Evolutionary conservation across 208 protist genomes (phyloP).

Genomic region (Leptomonas pyrrhocoris): DNA sequence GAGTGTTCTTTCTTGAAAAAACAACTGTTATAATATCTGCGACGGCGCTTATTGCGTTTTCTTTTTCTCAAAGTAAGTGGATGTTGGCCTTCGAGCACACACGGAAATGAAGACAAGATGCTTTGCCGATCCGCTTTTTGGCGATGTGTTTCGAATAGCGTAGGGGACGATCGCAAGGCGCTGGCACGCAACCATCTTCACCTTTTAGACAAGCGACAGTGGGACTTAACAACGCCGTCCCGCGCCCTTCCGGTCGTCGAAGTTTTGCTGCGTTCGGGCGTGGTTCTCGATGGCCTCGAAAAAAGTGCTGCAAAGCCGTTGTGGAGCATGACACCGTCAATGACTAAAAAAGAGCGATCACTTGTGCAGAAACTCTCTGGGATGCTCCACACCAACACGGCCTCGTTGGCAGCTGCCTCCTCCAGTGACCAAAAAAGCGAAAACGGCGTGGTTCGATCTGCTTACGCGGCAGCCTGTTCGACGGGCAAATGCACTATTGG

Average conservation of each 20-base stretch:
- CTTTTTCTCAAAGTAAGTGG: neutral
- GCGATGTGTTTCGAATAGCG: conserved; percentile 16
- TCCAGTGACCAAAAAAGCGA: neutral
- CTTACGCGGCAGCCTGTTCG: conserved; percentile 32
- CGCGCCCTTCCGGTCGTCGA: conserved; percentile 55
- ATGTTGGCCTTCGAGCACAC: neutral
- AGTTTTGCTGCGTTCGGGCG: conserved; percentile 56
- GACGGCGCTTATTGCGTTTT: neutral
- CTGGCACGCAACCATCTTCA: conserved; percentile 37
- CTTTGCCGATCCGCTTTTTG: conserved; percentile 8
- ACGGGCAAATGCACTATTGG: conserved; percentile 19
- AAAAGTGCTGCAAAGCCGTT: conserved; percentile 42
- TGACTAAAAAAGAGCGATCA: conserved; percentile 57
- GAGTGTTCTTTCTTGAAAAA: too few species aligned
- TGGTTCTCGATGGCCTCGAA: conserved; percentile 60
- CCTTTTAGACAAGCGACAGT: conserved; percentile 47
- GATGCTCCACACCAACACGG: conserved; percentile 23
- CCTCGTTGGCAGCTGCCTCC: neutral
- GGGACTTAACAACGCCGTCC: conserved; percentile 76
- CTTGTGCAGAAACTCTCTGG: conserved; percentile 44
- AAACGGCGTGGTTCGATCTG: conserved; percentile 24
- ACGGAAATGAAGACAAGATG: conserved; percentile 23
- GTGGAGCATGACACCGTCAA: conserved; percentile 51
- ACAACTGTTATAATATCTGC: too few species aligned
- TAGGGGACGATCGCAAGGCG: conserved; percentile 33